These are phyloP conservation scores for Talaromyces sp. DNA, from an alignment of 2,329 filamentous ascomycete genomes.

Conservation along the genomic window DNA sequence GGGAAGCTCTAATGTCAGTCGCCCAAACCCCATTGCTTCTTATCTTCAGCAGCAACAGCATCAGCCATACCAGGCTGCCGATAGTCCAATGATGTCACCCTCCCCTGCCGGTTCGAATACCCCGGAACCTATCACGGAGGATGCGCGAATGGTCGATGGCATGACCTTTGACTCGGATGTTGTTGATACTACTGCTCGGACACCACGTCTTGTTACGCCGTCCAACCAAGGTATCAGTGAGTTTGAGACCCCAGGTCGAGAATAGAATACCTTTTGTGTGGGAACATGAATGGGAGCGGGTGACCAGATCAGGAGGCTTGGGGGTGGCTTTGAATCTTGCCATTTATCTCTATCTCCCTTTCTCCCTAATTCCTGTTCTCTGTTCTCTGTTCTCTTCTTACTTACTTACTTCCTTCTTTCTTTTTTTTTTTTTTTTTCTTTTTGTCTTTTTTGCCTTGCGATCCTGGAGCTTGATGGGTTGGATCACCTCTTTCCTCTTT, in stretches of 20 bases:
- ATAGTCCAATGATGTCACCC: slow-evolving; percentile 45
- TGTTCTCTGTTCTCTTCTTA: slow-evolving; percentile 3
- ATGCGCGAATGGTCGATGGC: slow-evolving; percentile 69
- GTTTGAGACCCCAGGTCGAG: slow-evolving; percentile 16
- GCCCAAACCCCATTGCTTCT: slow-evolving; percentile 31
- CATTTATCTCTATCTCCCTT: no score
- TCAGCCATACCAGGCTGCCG: slow-evolving; percentile 30
- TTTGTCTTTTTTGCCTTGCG: no score
- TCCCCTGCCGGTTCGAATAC: slow-evolving; percentile 40
- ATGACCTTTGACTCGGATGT: slow-evolving; percentile 65
- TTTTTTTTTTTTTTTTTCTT: slow-evolving; percentile 12
- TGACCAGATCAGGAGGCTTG: slow-evolving; percentile 9
- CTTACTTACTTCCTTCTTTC: not conserved
- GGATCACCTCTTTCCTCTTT: no score
- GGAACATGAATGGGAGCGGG: not conserved
- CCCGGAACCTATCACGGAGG: slow-evolving; percentile 47
- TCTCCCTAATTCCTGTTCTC: no score
- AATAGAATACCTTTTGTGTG: slow-evolving; percentile 24
- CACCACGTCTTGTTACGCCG: slow-evolving; percentile 55
- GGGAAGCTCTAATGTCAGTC: slow-evolving; percentile 40
- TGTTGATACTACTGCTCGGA: slow-evolving; percentile 66
- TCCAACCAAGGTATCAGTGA: slow-evolving; percentile 17
- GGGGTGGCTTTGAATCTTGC: slow-evolving; percentile 20
- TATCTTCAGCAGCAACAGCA: slow-evolving; percentile 30
- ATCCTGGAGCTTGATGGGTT: no score